phyloP scores from a whole-genome alignment of 2,329 filamentous ascomycete genomes.

The Magnaporthiopsis rhizophila region DNA sequence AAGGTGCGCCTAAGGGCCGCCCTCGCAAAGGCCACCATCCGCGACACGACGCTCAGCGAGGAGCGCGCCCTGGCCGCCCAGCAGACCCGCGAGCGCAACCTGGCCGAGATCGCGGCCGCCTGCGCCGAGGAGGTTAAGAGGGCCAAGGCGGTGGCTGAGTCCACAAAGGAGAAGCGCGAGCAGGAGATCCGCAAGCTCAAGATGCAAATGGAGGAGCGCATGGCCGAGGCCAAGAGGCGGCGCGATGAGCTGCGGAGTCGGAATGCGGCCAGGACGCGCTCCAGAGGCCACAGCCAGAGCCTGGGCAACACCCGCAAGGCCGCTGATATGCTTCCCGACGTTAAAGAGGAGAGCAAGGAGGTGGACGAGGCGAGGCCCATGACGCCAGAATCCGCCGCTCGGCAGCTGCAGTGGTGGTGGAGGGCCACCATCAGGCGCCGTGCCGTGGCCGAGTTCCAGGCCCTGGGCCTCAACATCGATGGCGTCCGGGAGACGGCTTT shows the following conservation, averaged over 20 bases:
- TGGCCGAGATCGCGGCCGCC: slow-evolving; percentile 72
- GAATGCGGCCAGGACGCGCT: slow-evolving; percentile 34
- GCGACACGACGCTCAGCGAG: slow-evolving; percentile 59
- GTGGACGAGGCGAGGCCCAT: slow-evolving; percentile 24
- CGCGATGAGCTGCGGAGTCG: slow-evolving; percentile 55
- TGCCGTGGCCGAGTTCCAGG: slow-evolving; percentile 56
- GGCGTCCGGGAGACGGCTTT: slow-evolving; percentile 63
- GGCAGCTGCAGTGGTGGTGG: slow-evolving; percentile 65
- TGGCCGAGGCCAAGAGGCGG: slow-evolving; percentile 68
- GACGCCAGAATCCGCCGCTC: slow-evolving; percentile 53
- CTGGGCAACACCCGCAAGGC: slow-evolving; percentile 39
- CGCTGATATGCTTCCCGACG: slow-evolving; percentile 38
- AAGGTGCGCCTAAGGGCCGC: slow-evolving; percentile 73
- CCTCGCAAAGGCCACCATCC: slow-evolving; percentile 60
- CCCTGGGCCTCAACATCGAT: slow-evolving; percentile 62
- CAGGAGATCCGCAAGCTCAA: slow-evolving; percentile 63
- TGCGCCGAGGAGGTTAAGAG: slow-evolving; percentile 78
- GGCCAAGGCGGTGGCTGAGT: slow-evolving; percentile 75
- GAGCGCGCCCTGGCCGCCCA: slow-evolving; percentile 71
- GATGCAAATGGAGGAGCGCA: slow-evolving; percentile 69
- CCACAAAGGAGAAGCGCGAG: slow-evolving; percentile 72
- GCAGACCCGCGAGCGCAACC: slow-evolving; percentile 68
- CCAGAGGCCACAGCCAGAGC: slow-evolving; percentile 45
- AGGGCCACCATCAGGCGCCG: slow-evolving; percentile 48
- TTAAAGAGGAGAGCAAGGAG: slow-evolving; percentile 39